Base-by-base conservation (phyloP, 1,284 basidiomycete genomes). In the Sporisorium reilianum region DNA sequence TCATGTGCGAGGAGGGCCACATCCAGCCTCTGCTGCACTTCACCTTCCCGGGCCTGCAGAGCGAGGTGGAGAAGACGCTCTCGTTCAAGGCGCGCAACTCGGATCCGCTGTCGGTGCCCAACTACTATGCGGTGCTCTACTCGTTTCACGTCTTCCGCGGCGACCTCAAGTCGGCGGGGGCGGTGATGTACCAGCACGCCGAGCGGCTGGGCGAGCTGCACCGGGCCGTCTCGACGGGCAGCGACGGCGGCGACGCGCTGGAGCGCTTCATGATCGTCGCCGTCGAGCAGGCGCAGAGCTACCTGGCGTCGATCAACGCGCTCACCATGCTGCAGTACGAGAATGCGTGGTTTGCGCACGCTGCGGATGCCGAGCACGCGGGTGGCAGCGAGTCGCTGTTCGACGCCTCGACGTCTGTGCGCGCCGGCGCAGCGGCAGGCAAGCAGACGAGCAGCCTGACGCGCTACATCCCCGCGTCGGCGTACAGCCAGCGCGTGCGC, bases 51-150 rank as follows among this genome's bases (percentile, higher is more conserved):
- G 93, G 91, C 0, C 88, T 96, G 74, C 90, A 92, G 63, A 90
- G 91, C 60, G 93, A 97, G 82, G 92, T 99, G 26, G 95, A 97
- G 87, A 90, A 90, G 55, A 91, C 92, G 20, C 87, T 99, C 50
- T 90, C 92, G 42, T 98, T 97, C 88, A 97, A 97, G 85, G 94
- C 94, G 11, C 90, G 95, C 68, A 97, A 98, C 85, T 92, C 91
- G 22, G 93, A 98, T 86, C 94, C 96, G 48, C 89, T 93, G 55
- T 87, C 91, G 44, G 89, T 88, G 45, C 95, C 95, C 0, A 92
- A 91, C 82, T 99, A 97, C 87, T 93, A 94, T 53, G 89, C 90
- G 77, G 93, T 99, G 63, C 87, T 99, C n/a, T 97, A 98, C 86
- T 91, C 94, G 51, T 99, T 95, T 55, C 78, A 82, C 48, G 49